Base-by-base conservation (phyloP, 2,329 filamentous ascomycete species). In the Diaporthe amygdali region DNA sequence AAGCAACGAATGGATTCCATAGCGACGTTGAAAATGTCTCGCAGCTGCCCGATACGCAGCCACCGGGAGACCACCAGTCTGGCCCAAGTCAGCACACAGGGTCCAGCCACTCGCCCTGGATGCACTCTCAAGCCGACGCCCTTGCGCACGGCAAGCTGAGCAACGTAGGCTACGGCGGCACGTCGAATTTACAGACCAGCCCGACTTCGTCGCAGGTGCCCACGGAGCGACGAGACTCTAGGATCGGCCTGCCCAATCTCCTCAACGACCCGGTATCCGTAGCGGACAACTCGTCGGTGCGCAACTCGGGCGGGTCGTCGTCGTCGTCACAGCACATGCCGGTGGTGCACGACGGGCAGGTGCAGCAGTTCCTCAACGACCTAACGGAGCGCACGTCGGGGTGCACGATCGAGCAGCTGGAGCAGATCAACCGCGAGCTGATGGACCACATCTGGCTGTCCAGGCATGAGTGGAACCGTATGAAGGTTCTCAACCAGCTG, bases 391-490 rank as follows among this genome's bases (percentile, higher is more conserved):
- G 87, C 54, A 96, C 93, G 2, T 91, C 90, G 25, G 94, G 94
- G 0, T 94, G 93, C 80, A 93, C 92, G 0, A 93, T 99, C 66
- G 96, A 99, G 82, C 96, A 99, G 81, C 85, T 99, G 25, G 96
- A 98, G 84, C 96, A 98, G 81, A 92, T 98, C 79, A 95, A 95
- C 80, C 92, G 95, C 9, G 91, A 92, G 75, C 85, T 98, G 74
- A 98, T 98, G 96, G 93, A 96, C 72, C 90, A 92, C 74, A 89
- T 98, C 54, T 99, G 96, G 96, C 87, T 87, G 72, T 89, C 88
- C 72, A 89, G 95, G 63, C 88, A 90, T 59, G 92, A 97, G 77
- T 96, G 94, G 90, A 96, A 99, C 81, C 90, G 96, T 52, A 92
- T 91, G 76, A 87, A 87, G 76, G 95, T 97, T 22, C 75, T 81